phyloP scores from a whole-genome alignment of 768 basidiomycete species.

The Boletellus emodensis region DNA sequence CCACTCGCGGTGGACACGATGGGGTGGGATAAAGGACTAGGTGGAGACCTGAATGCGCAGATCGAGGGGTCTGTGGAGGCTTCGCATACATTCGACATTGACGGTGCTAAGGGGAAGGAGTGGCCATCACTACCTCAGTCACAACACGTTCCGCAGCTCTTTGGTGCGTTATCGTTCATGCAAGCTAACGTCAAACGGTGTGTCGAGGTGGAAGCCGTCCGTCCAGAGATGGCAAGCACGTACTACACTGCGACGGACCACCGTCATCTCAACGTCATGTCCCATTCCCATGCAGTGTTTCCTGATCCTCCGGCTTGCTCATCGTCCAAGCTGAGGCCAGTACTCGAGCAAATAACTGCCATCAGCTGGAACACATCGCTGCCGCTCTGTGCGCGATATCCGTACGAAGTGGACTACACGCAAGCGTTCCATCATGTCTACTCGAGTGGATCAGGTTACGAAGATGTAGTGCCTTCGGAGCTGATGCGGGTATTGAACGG shows the following conservation, averaged over 20 bases:
- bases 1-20: conserved; percentile 84
- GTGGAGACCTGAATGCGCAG: conserved; percentile 67
- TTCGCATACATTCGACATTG: conserved; percentile 31
- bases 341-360: conserved; percentile 37
- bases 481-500: too few species aligned
- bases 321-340: conserved; percentile 3
- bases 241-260: conserved; percentile 56
- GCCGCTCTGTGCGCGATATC: conserved; percentile 64
- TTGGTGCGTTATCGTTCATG: neutral
- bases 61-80: conserved; percentile 68
- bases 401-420: conserved; percentile 64
- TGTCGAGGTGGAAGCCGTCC: conserved; percentile 40
- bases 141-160: conserved; percentile 4
- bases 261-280: conserved; percentile 64
- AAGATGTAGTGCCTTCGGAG: too few species aligned
- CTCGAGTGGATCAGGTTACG: too few species aligned
- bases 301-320: conserved; percentile 29
- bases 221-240: conserved; percentile 28
- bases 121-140: conserved; percentile 16
- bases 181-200: neutral
- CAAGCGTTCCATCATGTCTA: too few species aligned
- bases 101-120: conserved; percentile 18
- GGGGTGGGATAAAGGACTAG: conserved; percentile 95
- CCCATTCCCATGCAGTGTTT: conserved; percentile 66
- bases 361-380: conserved; percentile 59